Conservation (phyloP, 129 eudicot genomes). For the Artemisia annua region DNA sequence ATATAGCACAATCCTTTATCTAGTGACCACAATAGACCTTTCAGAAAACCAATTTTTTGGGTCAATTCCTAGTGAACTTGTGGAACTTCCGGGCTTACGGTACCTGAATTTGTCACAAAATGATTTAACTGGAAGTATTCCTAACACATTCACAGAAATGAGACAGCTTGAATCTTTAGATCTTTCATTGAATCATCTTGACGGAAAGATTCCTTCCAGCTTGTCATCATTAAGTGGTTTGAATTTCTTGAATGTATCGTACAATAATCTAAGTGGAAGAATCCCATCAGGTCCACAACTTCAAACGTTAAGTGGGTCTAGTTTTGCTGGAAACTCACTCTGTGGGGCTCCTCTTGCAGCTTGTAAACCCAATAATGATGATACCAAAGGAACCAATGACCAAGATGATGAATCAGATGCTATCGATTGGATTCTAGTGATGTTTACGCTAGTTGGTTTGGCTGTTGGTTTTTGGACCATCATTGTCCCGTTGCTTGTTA, state of each 20-base stretch:
- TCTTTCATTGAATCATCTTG: slow-evolving; percentile 32
- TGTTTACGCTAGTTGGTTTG: slow-evolving; percentile 11
- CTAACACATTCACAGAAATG: slow-evolving; percentile 29
- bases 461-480: slow-evolving; percentile 24
- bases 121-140: slow-evolving; percentile 38
- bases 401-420: not conserved
- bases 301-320: too few relatives aligned
- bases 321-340: too few relatives aligned
- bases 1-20: slow-evolving; percentile 19
- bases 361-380: too few relatives aligned
- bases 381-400: not conserved
- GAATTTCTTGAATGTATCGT: slow-evolving; percentile 22
- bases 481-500: slow-evolving; percentile 23
- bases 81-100: slow-evolving; percentile 22
- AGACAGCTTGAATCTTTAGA: slow-evolving; percentile 38
- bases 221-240: slow-evolving; percentile 13
- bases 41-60: slow-evolving; percentile 35
- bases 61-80: slow-evolving; percentile 25
- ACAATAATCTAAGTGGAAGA: slow-evolving; percentile 14
- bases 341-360: too few relatives aligned
- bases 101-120: slow-evolving; percentile 37
- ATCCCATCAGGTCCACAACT: slow-evolving; percentile 14
- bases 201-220: slow-evolving; percentile 25
- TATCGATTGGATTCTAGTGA: slow-evolving; percentile 28
- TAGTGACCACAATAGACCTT: slow-evolving; percentile 31